Conservation (phyloP, 2,329 filamentous ascomycete species). For the Corynespora cassiicola region DNA sequence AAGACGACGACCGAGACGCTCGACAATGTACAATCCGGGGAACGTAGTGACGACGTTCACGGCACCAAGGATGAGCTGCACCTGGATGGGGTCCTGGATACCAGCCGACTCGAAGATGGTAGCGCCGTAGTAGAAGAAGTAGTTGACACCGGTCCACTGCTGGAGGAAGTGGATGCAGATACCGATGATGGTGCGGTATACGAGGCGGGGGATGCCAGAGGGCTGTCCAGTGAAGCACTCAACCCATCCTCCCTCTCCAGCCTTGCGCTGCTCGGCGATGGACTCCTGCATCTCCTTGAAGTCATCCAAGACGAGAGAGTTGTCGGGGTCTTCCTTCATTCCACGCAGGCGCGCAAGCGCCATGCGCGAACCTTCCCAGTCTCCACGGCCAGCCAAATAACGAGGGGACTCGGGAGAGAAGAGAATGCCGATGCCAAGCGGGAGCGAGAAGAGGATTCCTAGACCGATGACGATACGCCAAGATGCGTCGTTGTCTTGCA, state of each 20-base stretch:
- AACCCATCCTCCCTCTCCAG: slow-evolving; percentile 34
- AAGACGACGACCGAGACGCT: slow-evolving; percentile 71
- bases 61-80: slow-evolving; percentile 51
- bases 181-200: slow-evolving; percentile 39
- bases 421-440: slow-evolving; percentile 36
- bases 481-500: slow-evolving; percentile 47
- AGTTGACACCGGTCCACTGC: slow-evolving; percentile 56
- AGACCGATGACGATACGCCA: slow-evolving; percentile 43
- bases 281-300: slow-evolving; percentile 50
- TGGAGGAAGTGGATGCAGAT: slow-evolving; percentile 38
- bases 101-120: slow-evolving; percentile 72
- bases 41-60: slow-evolving; percentile 75
- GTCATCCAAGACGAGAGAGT: slow-evolving; percentile 59
- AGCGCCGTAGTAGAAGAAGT: slow-evolving; percentile 65
- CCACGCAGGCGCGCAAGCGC: slow-evolving; percentile 62
- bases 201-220: slow-evolving; percentile 48
- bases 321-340: slow-evolving; percentile 54
- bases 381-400: slow-evolving; percentile 56
- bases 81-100: slow-evolving; percentile 66
- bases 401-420: slow-evolving; percentile 37
- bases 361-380: slow-evolving; percentile 58
- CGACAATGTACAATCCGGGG: slow-evolving; percentile 71
- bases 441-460: slow-evolving; percentile 38
- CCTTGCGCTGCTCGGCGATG: slow-evolving; percentile 33
- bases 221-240: slow-evolving; percentile 41